Percentiles rank a stretch among this genome's conserved stretches.
Conservation (phyloP, 202 grass and related monocot genomes). For the Setaria italica region DNA sequence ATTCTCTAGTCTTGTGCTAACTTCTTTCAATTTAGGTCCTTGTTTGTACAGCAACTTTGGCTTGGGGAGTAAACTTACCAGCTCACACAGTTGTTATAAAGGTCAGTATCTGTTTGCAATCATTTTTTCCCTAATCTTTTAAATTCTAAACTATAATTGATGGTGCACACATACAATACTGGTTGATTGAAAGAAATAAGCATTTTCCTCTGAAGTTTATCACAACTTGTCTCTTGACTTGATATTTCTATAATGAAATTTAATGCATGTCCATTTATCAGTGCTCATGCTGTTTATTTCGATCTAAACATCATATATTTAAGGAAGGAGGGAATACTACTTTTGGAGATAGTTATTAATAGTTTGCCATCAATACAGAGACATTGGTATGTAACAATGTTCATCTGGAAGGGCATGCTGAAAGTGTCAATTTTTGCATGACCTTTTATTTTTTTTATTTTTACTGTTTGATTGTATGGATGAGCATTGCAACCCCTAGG, state of each 20-base stretch:
- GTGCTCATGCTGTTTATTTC: constrained; percentile 34
- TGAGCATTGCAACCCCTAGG: constrained; percentile 6
- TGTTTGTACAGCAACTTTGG: constrained; percentile 98
- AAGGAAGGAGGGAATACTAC: too few species aligned
- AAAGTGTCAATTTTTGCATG: constrained; percentile 33
- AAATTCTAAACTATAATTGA: constrained; percentile 16
- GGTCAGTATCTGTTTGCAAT: constrained; percentile 49
- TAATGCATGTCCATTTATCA: constrained; percentile 33
- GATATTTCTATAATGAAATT: constrained; percentile 35
- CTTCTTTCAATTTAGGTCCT: constrained; percentile 74
- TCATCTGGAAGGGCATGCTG: constrained; percentile 11
- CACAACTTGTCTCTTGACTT: constrained; percentile 3
- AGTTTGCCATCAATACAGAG: constrained; percentile 1
- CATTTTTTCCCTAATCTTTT: background rate
- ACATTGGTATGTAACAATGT: constrained; percentile 31
- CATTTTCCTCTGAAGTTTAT: constrained; percentile 19
- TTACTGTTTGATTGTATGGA: constrained; percentile 32
- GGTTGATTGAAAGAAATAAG: constrained; percentile 4
- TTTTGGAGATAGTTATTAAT: too few species aligned
- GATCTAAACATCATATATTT: background rate
- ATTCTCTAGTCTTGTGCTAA: constrained; percentile 39
- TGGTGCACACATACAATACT: background rate
- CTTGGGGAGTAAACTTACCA: constrained; percentile 97
- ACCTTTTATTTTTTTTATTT: background rate
- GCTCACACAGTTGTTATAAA: constrained; percentile 99